Base-by-base conservation (phyloP, 495 filamentous ascomycete genomes). In the Daldinia bambusicola region DNA sequence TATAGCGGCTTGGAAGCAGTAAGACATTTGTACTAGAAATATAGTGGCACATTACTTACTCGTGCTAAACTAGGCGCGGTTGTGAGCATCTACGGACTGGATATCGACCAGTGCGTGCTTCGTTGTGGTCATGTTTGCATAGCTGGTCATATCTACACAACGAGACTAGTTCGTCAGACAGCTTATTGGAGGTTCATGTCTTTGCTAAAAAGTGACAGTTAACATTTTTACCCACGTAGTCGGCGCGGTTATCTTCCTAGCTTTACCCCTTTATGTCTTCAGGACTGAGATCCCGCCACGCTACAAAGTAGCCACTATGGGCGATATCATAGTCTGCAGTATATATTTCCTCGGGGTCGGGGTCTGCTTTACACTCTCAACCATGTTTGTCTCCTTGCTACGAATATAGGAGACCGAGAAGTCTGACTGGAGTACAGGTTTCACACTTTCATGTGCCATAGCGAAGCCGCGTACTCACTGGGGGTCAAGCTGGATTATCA, bases 361-460 rank as follows among this genome's bases (percentile, higher is more conserved):
- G 4, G 64, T 82, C n/a, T 88, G 86, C 68, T 85, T 88, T 65
- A 62, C 78, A 6, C 70, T 87, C 32, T 88, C 86, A 6, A 79
- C 82, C 9, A 48, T 48, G 43, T 48, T 48, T 1, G 43, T 48
- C 43, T 12, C 18, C 43, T 20, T 2, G 43, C 16, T n/a, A 48
- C 10, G 7, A 48, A 1, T 0, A 8, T 20, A 6, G 18, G 43
- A 22, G 18, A 18, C 4, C 20, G 20, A 20, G 10, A 12, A 8
- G 20, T 4, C 18, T 22, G 22, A 48, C 43, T 4, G 9, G 9
- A 75, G 31, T 48, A 34, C 43, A 82, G 75, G 34, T 86, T 80
- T 70, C 85, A 89, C 72, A 82, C 82, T 0, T 76, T 87, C 48
- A 79, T 79, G 60, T 85, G 84, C 55, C 85, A 88, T 69, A 83